Conservation (phyloP, 169 alveolate genomes). For the Fabrea salina region DNA sequence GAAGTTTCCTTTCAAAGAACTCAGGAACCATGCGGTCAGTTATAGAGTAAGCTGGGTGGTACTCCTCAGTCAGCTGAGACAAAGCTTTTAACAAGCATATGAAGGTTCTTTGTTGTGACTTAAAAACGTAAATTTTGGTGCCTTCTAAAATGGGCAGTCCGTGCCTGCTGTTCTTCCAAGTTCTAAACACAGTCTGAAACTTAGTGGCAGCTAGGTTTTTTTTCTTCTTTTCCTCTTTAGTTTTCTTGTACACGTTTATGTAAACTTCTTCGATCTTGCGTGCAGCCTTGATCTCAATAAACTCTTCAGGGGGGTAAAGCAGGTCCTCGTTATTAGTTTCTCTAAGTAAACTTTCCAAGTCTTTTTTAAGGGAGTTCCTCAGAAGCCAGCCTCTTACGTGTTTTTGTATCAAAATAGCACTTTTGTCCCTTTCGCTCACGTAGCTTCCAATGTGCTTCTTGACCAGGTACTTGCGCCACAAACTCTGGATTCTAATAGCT, state of each 20-base stretch:
- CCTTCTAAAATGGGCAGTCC: background rate
- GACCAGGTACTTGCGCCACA: slow-evolving; percentile 43
- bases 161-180: background rate
- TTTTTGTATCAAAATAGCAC: slow-evolving; percentile 40
- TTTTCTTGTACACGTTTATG: background rate
- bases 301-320: slow-evolving; percentile 27
- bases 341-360: slow-evolving; percentile 32
- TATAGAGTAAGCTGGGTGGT: slow-evolving; percentile 1
- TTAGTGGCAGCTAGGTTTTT: slow-evolving; percentile 1
- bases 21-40: slow-evolving; percentile 17
- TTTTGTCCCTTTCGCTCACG: slow-evolving; percentile 15
- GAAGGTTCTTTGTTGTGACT: slow-evolving; percentile 25
- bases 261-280: background rate
- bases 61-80: background rate
- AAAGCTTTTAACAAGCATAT: slow-evolving; percentile 27
- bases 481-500: slow-evolving; percentile 41
- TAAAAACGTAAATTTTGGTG: background rate
- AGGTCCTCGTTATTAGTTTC: slow-evolving; percentile 34
- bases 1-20: slow-evolving; percentile 17
- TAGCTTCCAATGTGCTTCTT: slow-evolving; percentile 28
- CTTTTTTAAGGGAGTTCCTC: slow-evolving; percentile 35
- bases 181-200: background rate
- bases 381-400: slow-evolving; percentile 53
- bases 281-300: background rate
- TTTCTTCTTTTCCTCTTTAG: background rate